Conservation (phyloP, 2,329 filamentous ascomycete species). For the Trichoderma sp. region DNA sequence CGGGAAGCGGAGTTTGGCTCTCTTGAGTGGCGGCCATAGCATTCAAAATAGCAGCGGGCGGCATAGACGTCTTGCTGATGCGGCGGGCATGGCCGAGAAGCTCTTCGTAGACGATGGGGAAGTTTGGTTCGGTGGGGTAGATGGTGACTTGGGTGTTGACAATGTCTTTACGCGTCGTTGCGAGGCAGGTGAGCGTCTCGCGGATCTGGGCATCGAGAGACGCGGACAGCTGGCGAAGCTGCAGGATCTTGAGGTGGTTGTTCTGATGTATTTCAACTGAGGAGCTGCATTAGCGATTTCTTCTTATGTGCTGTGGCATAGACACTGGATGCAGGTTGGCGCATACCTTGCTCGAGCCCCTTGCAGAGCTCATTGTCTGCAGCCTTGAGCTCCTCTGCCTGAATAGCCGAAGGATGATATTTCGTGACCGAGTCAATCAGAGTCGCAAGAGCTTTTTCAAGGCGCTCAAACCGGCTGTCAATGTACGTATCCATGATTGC, state of each 20-base stretch:
- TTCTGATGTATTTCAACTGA: conserved; percentile 71
- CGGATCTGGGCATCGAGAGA: conserved; percentile 71
- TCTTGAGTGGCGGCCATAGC: conserved; percentile 34
- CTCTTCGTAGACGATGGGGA: conserved; percentile 66
- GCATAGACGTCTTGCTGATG: conserved; percentile 77
- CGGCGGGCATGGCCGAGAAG: conserved; percentile 75
- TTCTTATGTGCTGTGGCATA: not conserved
- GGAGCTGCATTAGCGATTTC: not conserved
- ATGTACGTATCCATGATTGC: conserved; percentile 59
- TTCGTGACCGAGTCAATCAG: conserved; percentile 79
- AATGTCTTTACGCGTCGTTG: conserved; percentile 70
- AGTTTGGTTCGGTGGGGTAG: conserved; percentile 50
- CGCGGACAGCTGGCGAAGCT: conserved; percentile 64
- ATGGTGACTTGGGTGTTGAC: conserved; percentile 59
- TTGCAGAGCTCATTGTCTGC: conserved; percentile 67
- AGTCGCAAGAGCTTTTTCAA: conserved; percentile 64
- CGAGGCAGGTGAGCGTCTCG: conserved; percentile 66
- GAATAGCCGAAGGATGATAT: conserved; percentile 70
- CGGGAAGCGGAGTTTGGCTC: conserved; percentile 33
- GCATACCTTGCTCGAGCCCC: conserved; percentile 63
- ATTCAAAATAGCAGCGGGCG: conserved; percentile 56
- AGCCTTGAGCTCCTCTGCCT: conserved; percentile 66
- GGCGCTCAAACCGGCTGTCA: conserved; percentile 61
- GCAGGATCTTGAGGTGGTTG: conserved; percentile 66
- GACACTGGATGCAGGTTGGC: not conserved